Percentiles rank a stretch among this genome's conserved stretches.
Evolutionary conservation across 2,329 filamentous ascomycete species (phyloP).

Genomic region (Colletotrichum sp.): DNA sequence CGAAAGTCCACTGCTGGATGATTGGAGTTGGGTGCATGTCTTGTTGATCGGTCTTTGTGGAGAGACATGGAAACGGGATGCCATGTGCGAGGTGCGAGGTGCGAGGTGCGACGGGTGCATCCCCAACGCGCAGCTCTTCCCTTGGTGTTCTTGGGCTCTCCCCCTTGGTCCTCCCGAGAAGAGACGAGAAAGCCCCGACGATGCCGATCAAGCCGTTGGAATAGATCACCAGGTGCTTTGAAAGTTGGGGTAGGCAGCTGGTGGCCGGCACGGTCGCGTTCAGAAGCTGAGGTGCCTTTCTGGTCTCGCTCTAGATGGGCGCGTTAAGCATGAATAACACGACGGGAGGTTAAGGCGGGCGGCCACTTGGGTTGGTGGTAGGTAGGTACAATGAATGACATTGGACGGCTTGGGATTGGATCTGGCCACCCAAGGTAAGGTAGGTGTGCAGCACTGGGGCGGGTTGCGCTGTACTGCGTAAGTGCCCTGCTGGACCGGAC

Average conservation of each 20-base stretch:
- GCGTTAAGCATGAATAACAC: background rate
- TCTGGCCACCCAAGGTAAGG: background rate
- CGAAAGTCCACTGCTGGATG: background rate
- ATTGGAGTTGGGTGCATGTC: background rate
- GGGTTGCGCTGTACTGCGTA: background rate
- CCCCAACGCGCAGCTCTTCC: background rate
- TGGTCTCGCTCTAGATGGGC: background rate
- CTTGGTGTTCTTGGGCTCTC: background rate
- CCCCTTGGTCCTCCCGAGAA: constrained; percentile 1
- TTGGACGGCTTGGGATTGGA: background rate
- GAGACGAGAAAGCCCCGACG: constrained; percentile 16
- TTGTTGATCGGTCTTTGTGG: background rate
- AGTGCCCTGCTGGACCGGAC: background rate
- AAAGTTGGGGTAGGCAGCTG: background rate
- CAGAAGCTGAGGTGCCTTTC: background rate
- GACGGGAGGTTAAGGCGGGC: background rate
- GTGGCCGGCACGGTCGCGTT: background rate
- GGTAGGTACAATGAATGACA: background rate
- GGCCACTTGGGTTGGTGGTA: background rate
- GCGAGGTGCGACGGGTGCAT: background rate
- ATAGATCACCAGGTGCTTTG: background rate
- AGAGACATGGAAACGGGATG: background rate
- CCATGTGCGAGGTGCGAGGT: background rate
- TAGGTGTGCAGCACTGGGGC: background rate
- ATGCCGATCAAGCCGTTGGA: constrained; percentile 9